Base-by-base conservation (phyloP, 192 early-diverging fungal species). In the Gaertneriomyces semiglobifer region DNA sequence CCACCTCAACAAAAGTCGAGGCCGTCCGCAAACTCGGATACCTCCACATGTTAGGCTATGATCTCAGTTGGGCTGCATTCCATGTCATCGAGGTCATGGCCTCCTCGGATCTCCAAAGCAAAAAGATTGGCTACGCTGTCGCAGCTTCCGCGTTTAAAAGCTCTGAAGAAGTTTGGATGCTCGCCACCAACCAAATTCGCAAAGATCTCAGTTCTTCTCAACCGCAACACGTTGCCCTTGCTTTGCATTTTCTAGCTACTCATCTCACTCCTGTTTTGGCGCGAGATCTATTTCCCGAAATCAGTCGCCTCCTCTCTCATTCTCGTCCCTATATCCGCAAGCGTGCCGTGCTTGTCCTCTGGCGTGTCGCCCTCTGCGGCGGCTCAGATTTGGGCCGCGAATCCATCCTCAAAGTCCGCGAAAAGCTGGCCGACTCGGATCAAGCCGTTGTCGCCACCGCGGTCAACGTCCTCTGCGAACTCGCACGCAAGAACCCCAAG, bases 51-150 rank as follows among this genome's bases (percentile, higher is more conserved):
- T 83, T 94, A 19, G 96, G 97, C 7, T 99, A 95, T 73, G 93
- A 95, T 74, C 94, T 95, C 90, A 87, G 86, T 18, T 99, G 95
- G 94, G 94, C 94, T 1, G 88, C 88, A 4, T 99, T 99, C 71
- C 92, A 96, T 75, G 87, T 97, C 0, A 88, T 99, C 39, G 93
- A 99, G 66, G 93, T 96, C 33, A 97, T 99, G 95, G 91, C 93
- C 5, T 91, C 91, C 3, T 79, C 88, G 60, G 89, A 90, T 51
- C 88, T 93, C 46, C 71, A 79, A 14, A 85, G 93, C 73, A 99
- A 99, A 72, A 81, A 92, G 25, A 79, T 90, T 43, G 97, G 95
- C 42, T 99, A 99, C 68, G 79, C 92, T 61, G 95, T 94, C 0
- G 97, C 95, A 7, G 79, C 89, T 0, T 87, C 88, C 60, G 91